Base-by-base conservation (phyloP, 805 yeast genomes). In the Nakazawaea sp. region DNA sequence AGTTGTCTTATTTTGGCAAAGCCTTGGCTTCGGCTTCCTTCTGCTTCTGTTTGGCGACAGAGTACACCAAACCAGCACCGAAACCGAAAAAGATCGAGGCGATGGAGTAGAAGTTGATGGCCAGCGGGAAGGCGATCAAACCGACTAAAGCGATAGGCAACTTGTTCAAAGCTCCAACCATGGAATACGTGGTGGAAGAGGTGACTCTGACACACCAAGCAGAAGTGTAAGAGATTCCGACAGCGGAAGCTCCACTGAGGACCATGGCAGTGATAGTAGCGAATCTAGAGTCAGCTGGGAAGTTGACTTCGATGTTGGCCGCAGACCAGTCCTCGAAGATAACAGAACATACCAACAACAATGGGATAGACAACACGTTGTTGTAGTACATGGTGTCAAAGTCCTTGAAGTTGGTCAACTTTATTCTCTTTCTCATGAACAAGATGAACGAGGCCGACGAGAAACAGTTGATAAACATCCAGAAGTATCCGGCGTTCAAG, bases 151-250 rank as follows among this genome's bases (percentile, higher is more conserved):
- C 98, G 55, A 92, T 87, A 57, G 98, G 98, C 53, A 92, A 78
- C 68, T 92, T 92, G 78, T 92, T 92, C 62, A 92, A 76, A 38
- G 98, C 98, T 62, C 98, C 98, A 42, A 92, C 97, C 98, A 92
- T 92, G 38, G 96, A 87, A 70, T 92, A 92, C 39, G 98, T 92
- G 39, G 98, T 92, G 19, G 97, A 89, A 17, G 97, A 87, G 30
- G 98, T 92, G 46, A 92, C 97, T 69, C 98, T 86, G 48, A 92
- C 95, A 76, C 98, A 92, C 98, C 98, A 92, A 44, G 97, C 98
- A 10, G 97, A 88, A 64, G 96, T 87, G 76, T 92, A 92, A 31
- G 97, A 90, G 59, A 92, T 92, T 68, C 95, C 97, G 37, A 92
- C 95, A 23, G 97, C 82, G 31, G 95, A 81, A 50, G 85, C 75